Percentiles rank a stretch among this genome's conserved stretches.
phyloP scores from a whole-genome alignment of 1,139 yeast genomes.

The Kodamaea ohmeri region DNA sequence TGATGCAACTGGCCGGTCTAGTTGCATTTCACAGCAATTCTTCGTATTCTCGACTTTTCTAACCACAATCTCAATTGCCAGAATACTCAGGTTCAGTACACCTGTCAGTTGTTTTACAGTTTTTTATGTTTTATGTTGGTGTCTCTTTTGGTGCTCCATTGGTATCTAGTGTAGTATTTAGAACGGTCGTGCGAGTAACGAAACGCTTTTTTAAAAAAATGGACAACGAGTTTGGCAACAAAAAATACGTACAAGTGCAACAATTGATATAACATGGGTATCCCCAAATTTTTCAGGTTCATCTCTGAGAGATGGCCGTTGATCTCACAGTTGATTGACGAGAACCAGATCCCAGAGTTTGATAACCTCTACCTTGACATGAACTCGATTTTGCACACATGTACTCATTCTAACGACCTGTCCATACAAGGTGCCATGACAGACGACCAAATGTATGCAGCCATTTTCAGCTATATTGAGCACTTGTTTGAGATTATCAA shows the following conservation, averaged over 20 bases:
- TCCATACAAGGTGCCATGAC: constrained; percentile 60
- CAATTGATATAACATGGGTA: constrained; percentile 56
- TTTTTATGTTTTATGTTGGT: too few relatives aligned
- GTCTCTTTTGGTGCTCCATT: too few relatives aligned
- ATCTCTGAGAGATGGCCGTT: constrained; percentile 99
- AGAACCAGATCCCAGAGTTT: constrained; percentile 84
- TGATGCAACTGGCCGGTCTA: too few relatives aligned
- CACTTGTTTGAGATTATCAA: constrained; percentile 84
- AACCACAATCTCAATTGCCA: too few relatives aligned
- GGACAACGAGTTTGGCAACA: constrained; percentile 5
- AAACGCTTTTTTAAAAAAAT: neutral
- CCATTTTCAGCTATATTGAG: constrained; percentile 93
- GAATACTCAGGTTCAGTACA: too few relatives aligned
- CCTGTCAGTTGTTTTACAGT: too few relatives aligned
- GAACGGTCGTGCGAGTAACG: constrained; percentile 3
- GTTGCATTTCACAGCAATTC: too few relatives aligned
- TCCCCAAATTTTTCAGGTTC: constrained; percentile 93
- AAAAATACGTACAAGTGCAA: constrained; percentile 11
- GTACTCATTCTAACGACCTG: constrained; percentile 79
- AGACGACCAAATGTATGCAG: constrained; percentile 89
- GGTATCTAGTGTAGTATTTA: too few relatives aligned
- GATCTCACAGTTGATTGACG: constrained; percentile 85
- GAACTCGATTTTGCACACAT: constrained; percentile 94
- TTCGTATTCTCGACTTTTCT: too few relatives aligned
- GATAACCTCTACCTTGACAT: constrained; percentile 93